A percentile compares a stretch with the other conserved stretches of the same genome.
Conservation (phyloP, 169 alveolate species). For the Plasmodium fragile region DNA sequence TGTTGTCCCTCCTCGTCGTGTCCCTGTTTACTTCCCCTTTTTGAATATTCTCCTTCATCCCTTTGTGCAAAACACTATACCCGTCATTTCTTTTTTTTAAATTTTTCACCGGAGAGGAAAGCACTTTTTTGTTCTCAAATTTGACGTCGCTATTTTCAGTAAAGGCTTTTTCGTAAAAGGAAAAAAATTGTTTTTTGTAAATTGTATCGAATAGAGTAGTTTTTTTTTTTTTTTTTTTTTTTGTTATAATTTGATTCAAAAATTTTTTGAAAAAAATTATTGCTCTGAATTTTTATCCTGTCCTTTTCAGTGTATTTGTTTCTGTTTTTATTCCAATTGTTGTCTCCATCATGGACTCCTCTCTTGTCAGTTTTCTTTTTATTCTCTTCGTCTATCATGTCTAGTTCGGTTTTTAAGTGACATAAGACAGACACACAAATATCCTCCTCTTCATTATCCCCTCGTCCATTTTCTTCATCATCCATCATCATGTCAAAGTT, state of each 20-base stretch:
- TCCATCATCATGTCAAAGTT: not conserved
- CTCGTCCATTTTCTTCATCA: not conserved
- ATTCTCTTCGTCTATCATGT: constrained; percentile 53
- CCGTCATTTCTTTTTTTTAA: not conserved
- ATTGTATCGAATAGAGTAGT: constrained; percentile 21
- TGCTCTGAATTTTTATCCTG: not conserved
- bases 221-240: constrained; percentile 23
- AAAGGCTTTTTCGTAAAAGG: constrained; percentile 41
- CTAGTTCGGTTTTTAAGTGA: constrained; percentile 47
- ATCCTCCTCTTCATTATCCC: constrained; percentile 25
- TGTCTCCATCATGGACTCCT: not conserved
- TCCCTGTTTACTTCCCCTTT: not conserved
- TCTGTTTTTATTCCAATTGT: constrained; percentile 1
- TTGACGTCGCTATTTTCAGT: constrained; percentile 36
- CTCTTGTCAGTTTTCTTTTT: not conserved
- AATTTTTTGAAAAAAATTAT: constrained; percentile 52
- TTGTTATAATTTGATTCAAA: constrained; percentile 34
- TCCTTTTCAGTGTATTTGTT: not conserved
- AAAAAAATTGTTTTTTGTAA: constrained; percentile 56
- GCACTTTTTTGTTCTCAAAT: constrained; percentile 49
- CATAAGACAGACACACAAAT: constrained; percentile 42
- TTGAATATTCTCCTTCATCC: not conserved
- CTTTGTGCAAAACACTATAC: not conserved
- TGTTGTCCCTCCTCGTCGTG: not conserved
- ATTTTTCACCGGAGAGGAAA: not conserved